Evolutionary conservation across 495 filamentous ascomycete genomes (phyloP), one percentile per base, ranked within the genome.

Genomic region (Xylaria flabelliformis): DNA sequence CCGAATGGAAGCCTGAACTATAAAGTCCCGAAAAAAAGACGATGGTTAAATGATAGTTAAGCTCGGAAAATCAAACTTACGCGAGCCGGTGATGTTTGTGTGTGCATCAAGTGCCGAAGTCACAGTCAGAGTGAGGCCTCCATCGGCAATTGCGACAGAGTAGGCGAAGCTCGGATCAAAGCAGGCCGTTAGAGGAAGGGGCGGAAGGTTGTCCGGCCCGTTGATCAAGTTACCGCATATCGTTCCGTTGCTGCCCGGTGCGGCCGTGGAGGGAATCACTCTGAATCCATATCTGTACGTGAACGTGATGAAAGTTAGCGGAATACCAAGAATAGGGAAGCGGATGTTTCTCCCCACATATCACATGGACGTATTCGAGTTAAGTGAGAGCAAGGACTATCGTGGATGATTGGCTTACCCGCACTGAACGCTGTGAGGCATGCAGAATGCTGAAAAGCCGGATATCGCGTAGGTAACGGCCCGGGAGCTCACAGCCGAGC

Each of bases 51-150:
- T 42, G 19, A 62, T 5, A 42, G 24, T 29, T 4, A 44, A 8
- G 19, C 15, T 66, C 12, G 8, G 24, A 21, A 13, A 66, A 21
- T 15, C 10, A 32, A 44, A 67, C 65, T 67, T 67, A 67, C 65
- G 65, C 3, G 65, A 39, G 12, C 65, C 65, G 9, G 65, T 67
- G 48, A 67, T 8, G 50, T 67, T 67, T 13, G 65, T 67, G 50
- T 44, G 6, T 19, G 19, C 65, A 67, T 67, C 36, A 56, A 67
- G 65, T 50, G 65, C 65, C 48, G 65, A 67, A 50, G 65, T 67
- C 34, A 67, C 44, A 29, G 50, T 67, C 19, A 67, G 50, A 42
- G 36, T 56, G 10, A 67, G 48, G 9, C 48, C 65, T 3, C 65
- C 64, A 10, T 67, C 36, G n/a, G 65, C 48, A 24, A 67, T 26